Percentiles rank a stretch among this genome's conserved stretches.
Conservation (phyloP, 1,139 yeast genomes). For the Hyphopichia wangnamkhiaoensis region DNA sequence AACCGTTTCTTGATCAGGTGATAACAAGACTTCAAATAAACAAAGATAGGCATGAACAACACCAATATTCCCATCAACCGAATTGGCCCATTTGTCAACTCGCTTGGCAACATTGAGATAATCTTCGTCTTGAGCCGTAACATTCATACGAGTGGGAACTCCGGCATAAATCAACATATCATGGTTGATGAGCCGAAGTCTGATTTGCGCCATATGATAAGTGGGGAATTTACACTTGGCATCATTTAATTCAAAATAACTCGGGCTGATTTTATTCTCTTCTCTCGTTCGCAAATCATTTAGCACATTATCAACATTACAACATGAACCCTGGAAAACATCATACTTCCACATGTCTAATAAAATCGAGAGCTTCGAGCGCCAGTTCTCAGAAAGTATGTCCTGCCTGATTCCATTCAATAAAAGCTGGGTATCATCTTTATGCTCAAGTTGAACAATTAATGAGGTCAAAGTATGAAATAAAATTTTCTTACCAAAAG, state of each 20-base stretch:
- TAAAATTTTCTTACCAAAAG: no score
- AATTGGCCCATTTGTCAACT: slow-evolving; percentile 48
- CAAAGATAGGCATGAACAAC: slow-evolving; percentile 62
- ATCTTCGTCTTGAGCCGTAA: slow-evolving; percentile 53
- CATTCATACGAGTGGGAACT: slow-evolving; percentile 75
- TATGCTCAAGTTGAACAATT: no score
- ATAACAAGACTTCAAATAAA: no score
- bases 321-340: slow-evolving; percentile 6
- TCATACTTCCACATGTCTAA: slow-evolving; percentile 8
- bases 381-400: slow-evolving; percentile 57
- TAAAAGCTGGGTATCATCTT: no score
- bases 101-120: slow-evolving; percentile 48
- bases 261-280: not conserved
- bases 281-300: not conserved
- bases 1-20: no score
- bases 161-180: slow-evolving; percentile 76
- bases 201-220: slow-evolving; percentile 69
- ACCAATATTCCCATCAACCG: slow-evolving; percentile 25
- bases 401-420: no score
- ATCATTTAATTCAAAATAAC: slow-evolving; percentile 12
- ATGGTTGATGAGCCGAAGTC: slow-evolving; percentile 63
- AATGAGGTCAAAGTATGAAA: no score
- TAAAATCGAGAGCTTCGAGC: slow-evolving; percentile 6
- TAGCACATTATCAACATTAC: slow-evolving; percentile 2
- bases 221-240: slow-evolving; percentile 52